These are phyloP conservation scores for Zygosaccharomyces rouxii DNA, from an alignment of 805 yeast species.

Conservation along the genomic window DNA sequence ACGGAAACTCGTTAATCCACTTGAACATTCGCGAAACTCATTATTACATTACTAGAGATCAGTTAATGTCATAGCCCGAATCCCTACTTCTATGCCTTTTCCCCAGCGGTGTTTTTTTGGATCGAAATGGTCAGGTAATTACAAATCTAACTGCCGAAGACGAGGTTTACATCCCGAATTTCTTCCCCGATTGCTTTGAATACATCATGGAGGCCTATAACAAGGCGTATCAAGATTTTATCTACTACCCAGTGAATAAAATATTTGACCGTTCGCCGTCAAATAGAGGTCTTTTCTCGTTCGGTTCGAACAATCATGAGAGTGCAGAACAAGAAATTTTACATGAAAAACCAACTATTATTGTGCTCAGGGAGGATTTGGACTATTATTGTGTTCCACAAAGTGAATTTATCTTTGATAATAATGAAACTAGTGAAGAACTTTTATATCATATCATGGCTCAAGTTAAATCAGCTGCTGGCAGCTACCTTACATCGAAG, in stretches of 20 bases:
- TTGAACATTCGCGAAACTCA: slow-evolving; percentile 70
- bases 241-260: slow-evolving; percentile 38
- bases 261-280: slow-evolving; percentile 31
- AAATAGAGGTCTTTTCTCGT: slow-evolving; percentile 29
- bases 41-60: slow-evolving; percentile 80
- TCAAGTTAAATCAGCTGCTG: slow-evolving; percentile 67
- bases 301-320: slow-evolving; percentile 10
- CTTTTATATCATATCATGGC: slow-evolving; percentile 48
- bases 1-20: slow-evolving; percentile 58
- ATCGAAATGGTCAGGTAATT: slow-evolving; percentile 69
- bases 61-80: slow-evolving; percentile 88
- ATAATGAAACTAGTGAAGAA: slow-evolving; percentile 41
- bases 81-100: slow-evolving; percentile 78
- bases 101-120: slow-evolving; percentile 86
- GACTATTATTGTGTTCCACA: slow-evolving; percentile 86
- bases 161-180: slow-evolving; percentile 68
- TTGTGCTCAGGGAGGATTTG: slow-evolving; percentile 88
- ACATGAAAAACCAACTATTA: slow-evolving; percentile 79
- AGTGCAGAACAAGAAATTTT: slow-evolving; percentile 61
- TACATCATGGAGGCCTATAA: slow-evolving; percentile 73
- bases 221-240: slow-evolving; percentile 59
- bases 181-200: slow-evolving; percentile 80
- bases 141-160: slow-evolving; percentile 76
- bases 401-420: slow-evolving; percentile 39
- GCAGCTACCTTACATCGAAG: slow-evolving; percentile 55